A percentile compares a stretch with the other conserved stretches of the same genome.
Evolutionary conservation across 805 yeast species (phyloP).

Genomic region (Cyberlindnera suaveolens): DNA sequence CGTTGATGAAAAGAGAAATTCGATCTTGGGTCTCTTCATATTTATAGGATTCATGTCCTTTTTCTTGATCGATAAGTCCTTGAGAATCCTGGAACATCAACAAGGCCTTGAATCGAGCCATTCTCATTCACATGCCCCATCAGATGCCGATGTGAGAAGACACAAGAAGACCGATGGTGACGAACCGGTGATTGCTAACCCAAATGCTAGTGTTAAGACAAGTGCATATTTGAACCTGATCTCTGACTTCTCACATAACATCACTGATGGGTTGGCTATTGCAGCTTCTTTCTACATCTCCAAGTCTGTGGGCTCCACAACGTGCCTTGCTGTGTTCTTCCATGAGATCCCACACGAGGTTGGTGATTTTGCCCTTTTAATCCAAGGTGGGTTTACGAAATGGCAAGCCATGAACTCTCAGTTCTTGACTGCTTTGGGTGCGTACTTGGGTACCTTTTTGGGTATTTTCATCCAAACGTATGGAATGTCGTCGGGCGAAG

Average conservation of each 20-base stretch:
- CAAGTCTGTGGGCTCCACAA: conserved; percentile 55
- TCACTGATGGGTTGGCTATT: conserved; percentile 73
- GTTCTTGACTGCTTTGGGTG: conserved; percentile 58
- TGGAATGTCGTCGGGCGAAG: conserved; percentile 14
- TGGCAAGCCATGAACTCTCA: conserved; percentile 63
- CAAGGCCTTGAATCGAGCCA: conserved; percentile 21
- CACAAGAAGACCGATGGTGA: conserved; percentile 21
- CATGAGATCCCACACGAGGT: conserved; percentile 82
- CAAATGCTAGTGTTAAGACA: conserved; percentile 29
- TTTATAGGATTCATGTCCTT: conserved; percentile 57
- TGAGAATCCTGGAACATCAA: conserved; percentile 43
- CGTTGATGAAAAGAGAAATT: conserved; percentile 45
- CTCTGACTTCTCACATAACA: conserved; percentile 68
- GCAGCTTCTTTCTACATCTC: conserved; percentile 64
- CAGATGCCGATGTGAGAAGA: conserved; percentile 12
- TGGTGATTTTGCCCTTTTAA: conserved; percentile 70
- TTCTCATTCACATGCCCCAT: conserved; percentile 33
- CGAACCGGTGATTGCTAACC: conserved; percentile 27
- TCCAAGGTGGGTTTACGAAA: conserved; percentile 63
- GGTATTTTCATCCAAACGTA: conserved; percentile 52
- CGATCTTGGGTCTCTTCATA: conserved; percentile 46
- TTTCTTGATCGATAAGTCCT: conserved; percentile 53
- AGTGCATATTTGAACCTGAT: conserved; percentile 60
- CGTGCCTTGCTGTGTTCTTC: conserved; percentile 63
- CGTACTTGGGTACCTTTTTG: conserved; percentile 56